Base-by-base conservation (phyloP, 148 eudicot genomes). In the Fagopyrum homotropicum region DNA sequence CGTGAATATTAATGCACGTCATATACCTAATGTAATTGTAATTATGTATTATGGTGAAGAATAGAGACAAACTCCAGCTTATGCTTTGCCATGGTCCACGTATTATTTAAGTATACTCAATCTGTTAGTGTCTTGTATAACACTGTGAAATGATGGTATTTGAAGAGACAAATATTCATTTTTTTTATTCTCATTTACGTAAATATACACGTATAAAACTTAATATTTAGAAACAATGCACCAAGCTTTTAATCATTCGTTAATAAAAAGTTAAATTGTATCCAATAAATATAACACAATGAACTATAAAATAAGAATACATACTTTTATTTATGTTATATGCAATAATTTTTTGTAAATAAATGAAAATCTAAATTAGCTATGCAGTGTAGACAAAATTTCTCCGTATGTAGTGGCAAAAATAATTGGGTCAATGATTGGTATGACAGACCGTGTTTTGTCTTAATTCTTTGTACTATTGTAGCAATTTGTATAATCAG, bases 121-220 rank as follows among this genome's bases (percentile, higher is more conserved):
- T 59, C 6, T 59, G 10, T 35, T 7, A 19, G 4, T 59, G 35
- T 59, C 22, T 59, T 59, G 64, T 59, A 59, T 59, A 7, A 59
- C 40, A 59, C 19, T 59, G 26, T 59, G 64, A 59, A 59, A 59
- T 59, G 64, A 59, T 59, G 64, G 64, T 7, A 2, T 59, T 59
- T 59, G 64, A 59, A 59, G 64, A 57, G 63, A 56, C 60, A 56
- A n/a, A n/a, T 57, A 57, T n/a, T 57, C 17, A 56, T 56, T 56
- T 57, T 17, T 16, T 59, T 59, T 1, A 29, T 59, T 59, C 64
- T 22, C 10, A 19, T 8, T 22, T 59, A 11, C 64, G 22, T 17
- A 11, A 59, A 22, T 22, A 22, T 59, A 59, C 64, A 59, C 5
- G 64, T 6, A 59, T 59, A 9, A 59, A 7, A 9, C 10, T 51